Evolutionary conservation across 1,284 basidiomycete species (phyloP).

Genomic region (Malassezia slooffiae): DNA sequence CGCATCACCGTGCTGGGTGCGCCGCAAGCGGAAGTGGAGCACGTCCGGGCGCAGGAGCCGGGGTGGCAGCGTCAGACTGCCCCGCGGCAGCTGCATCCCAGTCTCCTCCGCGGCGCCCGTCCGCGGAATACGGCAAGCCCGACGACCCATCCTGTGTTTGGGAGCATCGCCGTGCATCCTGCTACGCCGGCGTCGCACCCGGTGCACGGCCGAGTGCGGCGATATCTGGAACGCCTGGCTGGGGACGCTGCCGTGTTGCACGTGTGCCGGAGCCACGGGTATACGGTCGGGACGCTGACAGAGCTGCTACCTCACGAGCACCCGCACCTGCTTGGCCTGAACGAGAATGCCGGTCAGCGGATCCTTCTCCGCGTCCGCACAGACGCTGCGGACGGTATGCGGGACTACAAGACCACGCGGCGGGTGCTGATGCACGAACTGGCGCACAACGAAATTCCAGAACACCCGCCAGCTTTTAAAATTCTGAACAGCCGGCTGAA

Average conservation of each 20-base stretch:
- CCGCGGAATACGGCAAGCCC: conserved; percentile 19
- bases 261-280: conserved; percentile 30
- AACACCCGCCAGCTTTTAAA: conserved; percentile 40
- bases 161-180: conserved; percentile 20
- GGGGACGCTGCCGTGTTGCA: conserved; percentile 32
- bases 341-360: conserved; percentile 34
- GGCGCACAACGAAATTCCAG: conserved; percentile 33
- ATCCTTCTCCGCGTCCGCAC: conserved; percentile 36
- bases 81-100: conserved; percentile 32
- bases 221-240: conserved; percentile 23
- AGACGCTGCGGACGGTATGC: conserved; percentile 31
- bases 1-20: conserved; percentile 7
- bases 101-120: conserved; percentile 23
- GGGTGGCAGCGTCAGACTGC: conserved; percentile 17
- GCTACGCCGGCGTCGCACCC: conserved; percentile 13
- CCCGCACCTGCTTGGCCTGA: conserved; percentile 32
- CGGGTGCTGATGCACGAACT: conserved; percentile 38
- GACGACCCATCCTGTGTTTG: conserved; percentile 19
- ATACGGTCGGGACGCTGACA: conserved; percentile 26
- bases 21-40: background rate
- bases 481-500: conserved; percentile 37
- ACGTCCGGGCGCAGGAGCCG: conserved; percentile 4
- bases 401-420: conserved; percentile 36
- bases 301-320: conserved; percentile 38
- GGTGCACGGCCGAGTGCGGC: conserved; percentile 17